Conservation (phyloP, 495 filamentous ascomycete species). For the Trichoderma orchidacearum region DNA sequence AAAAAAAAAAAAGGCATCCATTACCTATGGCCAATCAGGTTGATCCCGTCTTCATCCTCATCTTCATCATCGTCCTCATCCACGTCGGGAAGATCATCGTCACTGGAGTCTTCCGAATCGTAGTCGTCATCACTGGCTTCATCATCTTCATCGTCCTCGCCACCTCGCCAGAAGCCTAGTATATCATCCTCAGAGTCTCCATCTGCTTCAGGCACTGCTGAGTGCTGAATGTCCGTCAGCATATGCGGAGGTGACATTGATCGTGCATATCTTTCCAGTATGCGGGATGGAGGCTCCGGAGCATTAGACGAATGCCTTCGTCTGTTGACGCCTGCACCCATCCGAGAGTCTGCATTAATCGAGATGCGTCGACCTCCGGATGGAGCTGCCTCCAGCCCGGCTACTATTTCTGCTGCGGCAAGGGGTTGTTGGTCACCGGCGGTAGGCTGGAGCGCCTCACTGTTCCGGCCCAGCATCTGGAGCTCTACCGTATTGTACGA, state of each 20-base stretch:
- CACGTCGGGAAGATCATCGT: conserved; percentile 10
- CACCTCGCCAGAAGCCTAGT: conserved; percentile 50
- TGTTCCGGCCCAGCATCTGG: conserved; percentile 32
- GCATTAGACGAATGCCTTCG: conserved; percentile 21
- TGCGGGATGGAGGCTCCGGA: background rate
- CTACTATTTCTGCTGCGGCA: background rate
- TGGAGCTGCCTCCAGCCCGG: background rate
- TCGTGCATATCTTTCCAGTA: conserved; percentile 2
- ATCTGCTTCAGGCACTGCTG: conserved; percentile 16
- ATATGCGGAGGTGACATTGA: conserved; percentile 11
- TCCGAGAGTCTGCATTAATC: background rate
- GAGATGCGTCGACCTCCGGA: background rate
- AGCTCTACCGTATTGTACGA: conserved; percentile 77
- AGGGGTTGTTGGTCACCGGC: background rate
- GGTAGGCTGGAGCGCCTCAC: conserved; percentile 2
- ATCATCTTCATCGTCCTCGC: conserved; percentile 22
- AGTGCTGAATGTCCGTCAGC: conserved; percentile 7
- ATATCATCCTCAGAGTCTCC: conserved; percentile 44
- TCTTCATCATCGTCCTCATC: conserved; percentile 38
- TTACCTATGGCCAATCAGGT: conserved; percentile 59
- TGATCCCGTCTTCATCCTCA: conserved; percentile 40
- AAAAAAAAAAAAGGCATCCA: too few relatives aligned
- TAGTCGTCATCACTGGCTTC: conserved; percentile 17
- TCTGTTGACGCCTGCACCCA: conserved; percentile 9
- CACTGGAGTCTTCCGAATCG: conserved; percentile 16